Base-by-base conservation (phyloP, 306 rosid genomes). In the Quercus robur region DNA sequence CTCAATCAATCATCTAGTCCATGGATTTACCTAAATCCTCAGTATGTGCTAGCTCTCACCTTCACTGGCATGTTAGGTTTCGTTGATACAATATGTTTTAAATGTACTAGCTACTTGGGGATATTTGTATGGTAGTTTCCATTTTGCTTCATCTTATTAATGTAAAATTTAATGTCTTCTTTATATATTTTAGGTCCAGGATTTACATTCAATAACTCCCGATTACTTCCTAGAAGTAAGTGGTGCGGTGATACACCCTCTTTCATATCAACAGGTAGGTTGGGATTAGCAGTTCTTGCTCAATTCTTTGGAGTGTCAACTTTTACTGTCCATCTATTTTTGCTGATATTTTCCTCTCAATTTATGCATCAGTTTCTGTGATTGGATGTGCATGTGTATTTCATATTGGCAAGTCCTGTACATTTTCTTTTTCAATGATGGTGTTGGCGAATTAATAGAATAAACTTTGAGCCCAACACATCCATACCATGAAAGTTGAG, bases 241-340 rank as follows among this genome's bases (percentile, higher is more conserved):
- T 81, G 99, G 99, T 63, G 99, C 93, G 74, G 92, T 95, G 77
- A 91, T 95, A 81, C 97, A 93, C 55, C 99, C 99, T 30, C 99
- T 95, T 79, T 95, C 99, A 9, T 95, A 95, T 82, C 99, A 95
- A 82, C 99, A 95, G 98, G 99, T 94, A 79, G 84, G 97, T 81
- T 75, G 82, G 56, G 56, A 59, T 76, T 56, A 23, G 25, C 55
- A 70, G 41, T 15, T 18, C 10, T 15, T 75, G 5, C 44, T 15
- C 70, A 14, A 6, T 44, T 71, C 81, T 56, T 18, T 52, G 19
- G 38, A 28, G 18, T 67, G 71, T n/a, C 38, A 54, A 33, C 31
- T 21, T 68, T 56, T 69, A 5, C 5, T 1, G 18, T 25, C 31
- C 69, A 8, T 67, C n/a, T 35, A 11, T 18, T 19, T 67, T 38